These are phyloP conservation scores for Candida arabinofermentans DNA, from an alignment of 805 yeast genomes.

Conservation along the genomic window DNA sequence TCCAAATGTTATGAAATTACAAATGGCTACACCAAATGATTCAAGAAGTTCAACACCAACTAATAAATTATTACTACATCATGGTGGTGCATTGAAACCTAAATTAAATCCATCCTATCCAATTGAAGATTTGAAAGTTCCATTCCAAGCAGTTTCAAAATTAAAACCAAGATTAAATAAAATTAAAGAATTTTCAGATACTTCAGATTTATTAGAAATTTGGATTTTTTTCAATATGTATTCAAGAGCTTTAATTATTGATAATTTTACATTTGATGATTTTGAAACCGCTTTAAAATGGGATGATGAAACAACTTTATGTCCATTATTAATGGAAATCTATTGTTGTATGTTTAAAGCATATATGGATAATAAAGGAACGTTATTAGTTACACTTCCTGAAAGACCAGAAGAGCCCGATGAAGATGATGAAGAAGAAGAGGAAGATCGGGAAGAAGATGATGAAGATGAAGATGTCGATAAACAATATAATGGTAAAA, in stretches of 20 bases:
- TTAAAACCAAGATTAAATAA: constrained; percentile 25
- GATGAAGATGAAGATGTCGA: constrained; percentile 12
- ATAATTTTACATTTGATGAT: constrained; percentile 77
- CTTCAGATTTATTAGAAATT: constrained; percentile 51
- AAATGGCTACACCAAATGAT: constrained; percentile 12
- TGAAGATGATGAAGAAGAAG: constrained; percentile 20
- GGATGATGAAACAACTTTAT: constrained; percentile 41
- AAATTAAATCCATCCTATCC: constrained; percentile 9
- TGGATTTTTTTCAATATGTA: constrained; percentile 78
- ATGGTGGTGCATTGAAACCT: constrained; percentile 8
- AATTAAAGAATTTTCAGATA: constrained; percentile 20
- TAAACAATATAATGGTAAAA: constrained; percentile 11
- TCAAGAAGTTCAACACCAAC: constrained; percentile 18
- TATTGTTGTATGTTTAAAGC: constrained; percentile 62
- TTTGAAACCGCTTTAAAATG: constrained; percentile 55
- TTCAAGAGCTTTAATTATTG: constrained; percentile 58
- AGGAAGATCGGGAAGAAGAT: constrained; percentile 19
- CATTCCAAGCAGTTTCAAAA: constrained; percentile 21
- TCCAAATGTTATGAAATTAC: constrained; percentile 5
- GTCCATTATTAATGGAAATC: constrained; percentile 58
- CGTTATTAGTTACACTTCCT: constrained; percentile 23
- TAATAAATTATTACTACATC: constrained; percentile 3
- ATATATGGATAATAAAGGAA: constrained; percentile 41
- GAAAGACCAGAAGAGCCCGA: constrained; percentile 24
- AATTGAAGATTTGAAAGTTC: constrained; percentile 31